phyloP scores from a whole-genome alignment of 495 filamentous ascomycete genomes.

The Trichoderma orchidacearum region DNA sequence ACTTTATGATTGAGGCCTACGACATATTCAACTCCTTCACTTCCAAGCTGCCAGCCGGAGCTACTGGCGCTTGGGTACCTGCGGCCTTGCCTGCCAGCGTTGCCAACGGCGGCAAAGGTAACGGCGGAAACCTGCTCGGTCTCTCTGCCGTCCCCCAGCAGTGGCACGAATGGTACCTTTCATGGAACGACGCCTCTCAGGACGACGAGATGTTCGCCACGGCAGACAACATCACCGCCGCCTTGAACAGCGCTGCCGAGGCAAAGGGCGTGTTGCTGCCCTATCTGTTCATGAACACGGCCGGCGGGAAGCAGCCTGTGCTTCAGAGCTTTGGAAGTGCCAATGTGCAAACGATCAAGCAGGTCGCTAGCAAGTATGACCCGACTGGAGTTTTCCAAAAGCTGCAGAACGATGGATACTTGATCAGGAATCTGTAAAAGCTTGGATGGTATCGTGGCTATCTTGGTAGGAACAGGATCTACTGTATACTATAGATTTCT shows the following conservation, averaged over 20 bases:
- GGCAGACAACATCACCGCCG: too few species aligned
- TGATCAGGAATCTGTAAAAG: too few species aligned
- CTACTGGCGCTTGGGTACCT: neutral
- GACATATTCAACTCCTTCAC: conserved; percentile 3
- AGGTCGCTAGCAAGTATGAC: neutral
- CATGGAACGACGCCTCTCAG: conserved; percentile 4
- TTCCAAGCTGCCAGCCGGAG: neutral
- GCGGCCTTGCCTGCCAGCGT: conserved; percentile 3
- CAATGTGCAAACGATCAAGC: neutral
- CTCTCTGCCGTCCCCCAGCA: conserved; percentile 1
- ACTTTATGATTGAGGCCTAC: conserved; percentile 7
- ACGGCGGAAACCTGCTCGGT: conserved; percentile 4
- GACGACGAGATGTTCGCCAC: too few species aligned
- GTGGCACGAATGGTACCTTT: conserved; percentile 4
- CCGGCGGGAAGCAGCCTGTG: neutral
- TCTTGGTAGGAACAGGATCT: too few species aligned
- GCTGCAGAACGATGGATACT: too few species aligned
- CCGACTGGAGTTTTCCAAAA: neutral
- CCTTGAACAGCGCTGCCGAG: too few species aligned
- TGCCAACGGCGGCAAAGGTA: neutral
- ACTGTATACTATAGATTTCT: too few species aligned
- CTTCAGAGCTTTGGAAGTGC: neutral
- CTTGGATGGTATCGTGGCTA: too few species aligned
- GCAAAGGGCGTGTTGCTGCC: neutral
- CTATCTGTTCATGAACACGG: neutral